phyloP scores from a whole-genome alignment of 2,329 filamentous ascomycete genomes.

The Epichloe hybrida region DNA sequence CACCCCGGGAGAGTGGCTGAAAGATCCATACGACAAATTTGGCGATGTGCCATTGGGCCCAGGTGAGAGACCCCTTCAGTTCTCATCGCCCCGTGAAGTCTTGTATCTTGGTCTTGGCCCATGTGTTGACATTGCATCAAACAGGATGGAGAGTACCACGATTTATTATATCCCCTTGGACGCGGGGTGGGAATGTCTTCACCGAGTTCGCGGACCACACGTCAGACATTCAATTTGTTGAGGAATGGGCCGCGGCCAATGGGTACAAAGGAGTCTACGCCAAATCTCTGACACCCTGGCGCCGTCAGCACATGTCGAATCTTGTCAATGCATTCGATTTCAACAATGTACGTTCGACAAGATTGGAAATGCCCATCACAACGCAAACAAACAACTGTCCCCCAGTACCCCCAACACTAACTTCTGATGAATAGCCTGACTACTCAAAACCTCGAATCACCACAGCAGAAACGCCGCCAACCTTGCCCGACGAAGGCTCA shows the following conservation, averaged over 20 bases:
- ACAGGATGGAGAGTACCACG: constrained; percentile 32
- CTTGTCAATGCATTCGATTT: constrained; percentile 25
- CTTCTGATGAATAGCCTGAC: constrained; percentile 4
- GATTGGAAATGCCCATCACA: background rate
- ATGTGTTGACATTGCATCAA: background rate
- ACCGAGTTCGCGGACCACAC: constrained; percentile 39
- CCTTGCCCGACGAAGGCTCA: constrained; percentile 1
- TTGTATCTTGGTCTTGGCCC: no score
- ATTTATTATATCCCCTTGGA: constrained; percentile 41
- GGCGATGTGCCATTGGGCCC: constrained; percentile 15
- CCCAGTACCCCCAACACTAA: background rate
- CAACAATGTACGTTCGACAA: constrained; percentile 16
- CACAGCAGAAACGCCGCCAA: background rate
- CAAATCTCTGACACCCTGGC: constrained; percentile 13
- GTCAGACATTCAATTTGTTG: constrained; percentile 39
- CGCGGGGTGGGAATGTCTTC: constrained; percentile 37
- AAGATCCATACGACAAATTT: constrained; percentile 22
- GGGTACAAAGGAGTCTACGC: constrained; percentile 21
- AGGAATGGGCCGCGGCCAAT: constrained; percentile 25
- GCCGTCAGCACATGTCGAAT: constrained; percentile 16
- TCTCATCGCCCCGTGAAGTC: no score
- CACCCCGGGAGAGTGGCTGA: constrained; percentile 36
- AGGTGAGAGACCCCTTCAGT: constrained; percentile 8
- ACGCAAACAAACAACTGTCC: background rate
- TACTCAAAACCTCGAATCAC: constrained; percentile 5